Percentiles rank a stretch among this genome's conserved stretches.
Evolutionary conservation across 2,329 filamentous ascomycete species (phyloP).

Genomic region (Epicoccum nigrum): DNA sequence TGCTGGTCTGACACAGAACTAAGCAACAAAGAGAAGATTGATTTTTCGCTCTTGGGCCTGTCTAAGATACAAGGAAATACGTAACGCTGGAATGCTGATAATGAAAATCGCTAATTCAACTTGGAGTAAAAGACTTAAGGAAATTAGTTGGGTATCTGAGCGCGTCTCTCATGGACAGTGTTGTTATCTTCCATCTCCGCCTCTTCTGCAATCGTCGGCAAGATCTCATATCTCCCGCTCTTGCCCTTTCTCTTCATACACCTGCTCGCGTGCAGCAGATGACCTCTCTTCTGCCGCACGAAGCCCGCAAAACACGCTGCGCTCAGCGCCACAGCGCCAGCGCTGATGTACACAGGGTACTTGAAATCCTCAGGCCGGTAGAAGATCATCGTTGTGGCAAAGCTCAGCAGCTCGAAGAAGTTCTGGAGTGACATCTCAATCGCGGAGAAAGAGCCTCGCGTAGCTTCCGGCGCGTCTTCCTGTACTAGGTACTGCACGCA

Average conservation of each 20-base stretch:
- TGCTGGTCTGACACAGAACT: no score
- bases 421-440: conserved; percentile 73
- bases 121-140: neutral
- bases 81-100: no score
- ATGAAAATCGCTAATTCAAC: no score
- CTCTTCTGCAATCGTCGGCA: conserved; percentile 34
- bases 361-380: conserved; percentile 67
- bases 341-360: conserved; percentile 66
- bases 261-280: conserved; percentile 47
- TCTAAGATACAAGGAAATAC: no score
- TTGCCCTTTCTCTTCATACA: conserved; percentile 27
- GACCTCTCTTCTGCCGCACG: conserved; percentile 63
- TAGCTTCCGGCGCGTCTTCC: conserved; percentile 48
- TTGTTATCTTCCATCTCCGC: conserved; percentile 15
- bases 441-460: conserved; percentile 71
- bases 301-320: conserved; percentile 62
- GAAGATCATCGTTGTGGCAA: conserved; percentile 69
- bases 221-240: conserved; percentile 21
- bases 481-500: conserved; percentile 55
- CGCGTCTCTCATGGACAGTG: neutral
- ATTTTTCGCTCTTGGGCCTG: no score
- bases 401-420: conserved; percentile 71
- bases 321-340: conserved; percentile 58
- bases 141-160: conserved; percentile 5
- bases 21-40: no score